Evolutionary conservation across 2,329 filamentous ascomycete genomes (phyloP), one percentile per base, ranked within the genome.

Genomic region (Colletotrichum tropicicola): DNA sequence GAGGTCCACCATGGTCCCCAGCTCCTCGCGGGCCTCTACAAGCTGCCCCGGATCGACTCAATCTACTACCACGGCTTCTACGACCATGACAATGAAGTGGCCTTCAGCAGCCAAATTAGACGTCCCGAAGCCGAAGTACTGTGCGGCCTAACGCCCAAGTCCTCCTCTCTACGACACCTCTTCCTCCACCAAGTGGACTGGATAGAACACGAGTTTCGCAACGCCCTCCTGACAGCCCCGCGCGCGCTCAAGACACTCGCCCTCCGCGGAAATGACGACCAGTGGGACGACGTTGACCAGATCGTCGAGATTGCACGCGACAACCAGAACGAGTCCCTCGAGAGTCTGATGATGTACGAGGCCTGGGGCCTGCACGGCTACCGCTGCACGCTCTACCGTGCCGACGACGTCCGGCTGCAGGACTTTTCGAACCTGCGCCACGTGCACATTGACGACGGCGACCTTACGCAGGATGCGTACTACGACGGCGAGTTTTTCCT

Each of bases 281-380:
- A 5, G 3, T 59, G 27, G 17, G 6, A 53, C 39, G 27, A 47
- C 7, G 19, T 53, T 15, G 47, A 53, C 5, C 6, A 10, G 19
- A 23, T 53, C 7, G 9, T 59, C 37, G 15, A 6, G 6, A 17
- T 10, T 6, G 27, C 17, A 2, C 52, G 17, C 12, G 23, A 35
- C 3, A 3, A 6, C 19, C 61, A 59, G 43, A 13, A 10, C 10
- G 27, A 4, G 7, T 59, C 48, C 7, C 54, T 65, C 4, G 23
- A 48, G 27, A 47, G 49, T 25, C 15, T 55, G 21, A 59, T 59
- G 61, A 9, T 55, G 12, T 44, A 65, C 43, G 23, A 43, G 19
- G 12, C 27, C 6, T 21, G 15, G 12, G 25, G 28, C 6, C 7
- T 59, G 32, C n/a, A 25, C 7, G 49, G 32, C n/a, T 49, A 54